Evolutionary conservation across 2,329 filamentous ascomycete species (phyloP).

Genomic region (Malbranchea zuffiana): DNA sequence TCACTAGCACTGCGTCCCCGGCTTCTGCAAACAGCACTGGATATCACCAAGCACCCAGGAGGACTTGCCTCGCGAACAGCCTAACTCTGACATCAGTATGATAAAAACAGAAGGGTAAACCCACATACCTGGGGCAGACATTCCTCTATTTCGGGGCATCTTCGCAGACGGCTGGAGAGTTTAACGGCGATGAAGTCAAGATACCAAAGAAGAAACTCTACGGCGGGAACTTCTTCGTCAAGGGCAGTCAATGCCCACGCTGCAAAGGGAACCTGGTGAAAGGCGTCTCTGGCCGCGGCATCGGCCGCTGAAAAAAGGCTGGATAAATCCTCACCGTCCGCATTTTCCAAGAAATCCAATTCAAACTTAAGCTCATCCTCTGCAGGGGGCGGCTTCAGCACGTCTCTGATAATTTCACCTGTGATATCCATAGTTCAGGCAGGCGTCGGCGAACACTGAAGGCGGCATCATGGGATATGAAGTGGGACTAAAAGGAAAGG

Average conservation of each 20-base stretch:
- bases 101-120: slow-evolving; percentile 1
- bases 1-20: background rate
- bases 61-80: background rate
- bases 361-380: background rate
- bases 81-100: slow-evolving; percentile 1
- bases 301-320: background rate
- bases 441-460: background rate
- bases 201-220: too few species aligned
- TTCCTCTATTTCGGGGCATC: background rate
- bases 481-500: background rate
- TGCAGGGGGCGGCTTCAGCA: too few species aligned
- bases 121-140: background rate
- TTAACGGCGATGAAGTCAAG: too few species aligned
- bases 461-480: background rate
- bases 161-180: too few species aligned
- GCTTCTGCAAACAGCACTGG: slow-evolving; percentile 1
- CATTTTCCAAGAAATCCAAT: background rate
- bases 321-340: background rate
- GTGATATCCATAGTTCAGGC: background rate
- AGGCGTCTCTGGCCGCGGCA: background rate
- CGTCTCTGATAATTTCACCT: too few species aligned
- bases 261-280: slow-evolving; percentile 1
- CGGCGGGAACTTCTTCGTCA: background rate
- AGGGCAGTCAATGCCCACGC: background rate
- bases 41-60: slow-evolving; percentile 4